These are phyloP conservation scores for Myxozyma kluyveri DNA, from an alignment of 805 yeast genomes.

Conservation along the genomic window DNA sequence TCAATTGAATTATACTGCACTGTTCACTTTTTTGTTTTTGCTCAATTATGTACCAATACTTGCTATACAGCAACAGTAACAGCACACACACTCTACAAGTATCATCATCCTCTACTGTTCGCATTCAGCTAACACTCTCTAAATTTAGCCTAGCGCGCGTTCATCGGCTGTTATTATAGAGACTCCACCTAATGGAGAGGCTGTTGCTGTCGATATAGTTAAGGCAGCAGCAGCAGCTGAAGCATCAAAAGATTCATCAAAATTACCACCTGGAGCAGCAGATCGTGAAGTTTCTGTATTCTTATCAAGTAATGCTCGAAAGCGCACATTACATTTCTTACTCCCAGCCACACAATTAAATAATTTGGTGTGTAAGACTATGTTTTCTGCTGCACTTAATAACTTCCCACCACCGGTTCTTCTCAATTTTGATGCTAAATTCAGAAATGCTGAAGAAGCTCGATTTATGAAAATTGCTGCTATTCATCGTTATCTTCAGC, in stretches of 20 bases:
- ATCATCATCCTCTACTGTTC: too few relatives aligned
- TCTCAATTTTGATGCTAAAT: slow-evolving; percentile 22
- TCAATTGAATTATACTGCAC: too few relatives aligned
- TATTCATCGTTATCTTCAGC: slow-evolving; percentile 23
- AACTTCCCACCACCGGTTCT: slow-evolving; percentile 25
- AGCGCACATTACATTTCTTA: slow-evolving; percentile 24
- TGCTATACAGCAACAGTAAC: too few relatives aligned
- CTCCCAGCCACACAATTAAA: slow-evolving; percentile 28
- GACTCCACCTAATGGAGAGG: slow-evolving; percentile 16
- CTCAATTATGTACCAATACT: too few relatives aligned
- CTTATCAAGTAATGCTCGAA: slow-evolving; percentile 5
- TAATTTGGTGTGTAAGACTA: slow-evolving; percentile 23
- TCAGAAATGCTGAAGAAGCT: slow-evolving; percentile 27
- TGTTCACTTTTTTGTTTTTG: too few relatives aligned
- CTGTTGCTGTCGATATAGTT: slow-evolving; percentile 19
- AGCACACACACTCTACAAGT: too few relatives aligned
- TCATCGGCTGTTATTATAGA: background rate
- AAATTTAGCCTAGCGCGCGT: too few relatives aligned
- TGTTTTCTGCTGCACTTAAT: slow-evolving; percentile 28
- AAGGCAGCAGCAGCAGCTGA: slow-evolving; percentile 5
- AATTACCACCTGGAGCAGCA: slow-evolving; percentile 1
- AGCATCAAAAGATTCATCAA: background rate
- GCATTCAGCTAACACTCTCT: too few relatives aligned
- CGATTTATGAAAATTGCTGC: slow-evolving; percentile 31
- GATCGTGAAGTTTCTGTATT: background rate